Evolutionary conservation across 2,329 filamentous ascomycete species (phyloP).

Genomic region (Phymatotrichopsis omnivora): DNA sequence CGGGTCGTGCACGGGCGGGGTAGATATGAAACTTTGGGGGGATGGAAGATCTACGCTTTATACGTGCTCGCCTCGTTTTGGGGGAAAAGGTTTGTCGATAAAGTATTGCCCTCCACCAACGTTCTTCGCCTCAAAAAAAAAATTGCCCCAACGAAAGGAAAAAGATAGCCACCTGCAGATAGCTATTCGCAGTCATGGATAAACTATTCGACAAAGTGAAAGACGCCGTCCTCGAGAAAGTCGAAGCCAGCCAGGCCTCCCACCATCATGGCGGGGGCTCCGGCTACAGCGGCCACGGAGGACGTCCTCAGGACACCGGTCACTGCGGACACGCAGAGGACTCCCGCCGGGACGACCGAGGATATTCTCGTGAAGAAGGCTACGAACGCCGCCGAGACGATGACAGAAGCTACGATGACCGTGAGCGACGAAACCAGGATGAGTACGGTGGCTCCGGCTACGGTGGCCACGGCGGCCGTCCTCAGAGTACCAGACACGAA

Average conservation of each 20-base stretch:
- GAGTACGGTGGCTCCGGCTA: slow-evolving; percentile 23
- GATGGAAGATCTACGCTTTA: too few relatives aligned
- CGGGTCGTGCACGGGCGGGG: too few relatives aligned
- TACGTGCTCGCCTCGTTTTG: too few relatives aligned
- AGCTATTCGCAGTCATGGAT: too few relatives aligned
- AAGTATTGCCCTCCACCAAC: too few relatives aligned
- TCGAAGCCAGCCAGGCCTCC: neutral
- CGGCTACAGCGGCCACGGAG: slow-evolving; percentile 7
- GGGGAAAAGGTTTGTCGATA: too few relatives aligned
- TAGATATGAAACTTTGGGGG: too few relatives aligned
- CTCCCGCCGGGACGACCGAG: neutral
- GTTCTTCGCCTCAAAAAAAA: too few relatives aligned
- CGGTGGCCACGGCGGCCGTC: slow-evolving; percentile 31
- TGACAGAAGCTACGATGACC: slow-evolving; percentile 12
- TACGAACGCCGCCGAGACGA: neutral
- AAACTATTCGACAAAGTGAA: slow-evolving; percentile 7
- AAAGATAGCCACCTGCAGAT: too few relatives aligned
- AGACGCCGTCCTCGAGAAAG: slow-evolving; percentile 9
- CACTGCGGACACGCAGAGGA: neutral
- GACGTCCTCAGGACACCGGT: neutral
- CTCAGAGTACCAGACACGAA: slow-evolving; percentile 8
- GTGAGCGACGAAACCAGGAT: slow-evolving; percentile 24
- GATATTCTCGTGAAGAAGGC: slow-evolving; percentile 3
- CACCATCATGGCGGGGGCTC: neutral
- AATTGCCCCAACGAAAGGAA: too few relatives aligned